A percentile compares a stretch with the other conserved stretches of the same genome.
Evolutionary conservation across 176 grass and related monocot species (phyloP).

Genomic region (Pontederia crassipes): DNA sequence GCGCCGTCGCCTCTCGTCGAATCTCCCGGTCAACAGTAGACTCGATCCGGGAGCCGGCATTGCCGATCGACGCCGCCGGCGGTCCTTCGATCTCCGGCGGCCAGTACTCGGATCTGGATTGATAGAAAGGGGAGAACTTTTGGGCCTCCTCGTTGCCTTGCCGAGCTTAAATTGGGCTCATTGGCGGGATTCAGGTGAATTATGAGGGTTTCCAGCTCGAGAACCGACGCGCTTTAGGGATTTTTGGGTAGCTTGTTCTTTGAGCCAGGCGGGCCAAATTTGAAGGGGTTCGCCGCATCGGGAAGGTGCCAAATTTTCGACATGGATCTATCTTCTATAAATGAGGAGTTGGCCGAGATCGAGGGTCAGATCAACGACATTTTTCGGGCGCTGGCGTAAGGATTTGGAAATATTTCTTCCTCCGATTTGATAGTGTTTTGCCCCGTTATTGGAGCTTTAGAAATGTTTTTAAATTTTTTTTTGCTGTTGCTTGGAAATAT

Average conservation of each 20-base stretch:
- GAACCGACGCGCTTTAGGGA: not conserved
- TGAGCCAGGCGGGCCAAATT: not conserved
- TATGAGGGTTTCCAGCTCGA: too few relatives aligned
- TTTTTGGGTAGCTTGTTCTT: not conserved
- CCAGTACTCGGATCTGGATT: too few relatives aligned
- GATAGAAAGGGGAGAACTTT: too few relatives aligned
- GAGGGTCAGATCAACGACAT: conserved; percentile 77
- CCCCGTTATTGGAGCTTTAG: too few relatives aligned
- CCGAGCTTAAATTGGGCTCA: not conserved
- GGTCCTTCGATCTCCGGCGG: not conserved
- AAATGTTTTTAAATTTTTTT: too few relatives aligned
- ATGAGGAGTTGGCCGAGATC: conserved; percentile 80
- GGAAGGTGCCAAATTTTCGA: not conserved
- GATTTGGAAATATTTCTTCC: too few relatives aligned
- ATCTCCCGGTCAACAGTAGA: too few relatives aligned
- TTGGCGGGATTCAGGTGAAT: not conserved
- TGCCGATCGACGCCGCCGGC: not conserved
- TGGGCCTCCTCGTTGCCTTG: too few relatives aligned
- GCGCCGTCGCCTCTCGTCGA: not conserved
- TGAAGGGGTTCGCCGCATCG: not conserved
- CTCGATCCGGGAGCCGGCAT: not conserved
- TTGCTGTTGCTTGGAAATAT: too few relatives aligned
- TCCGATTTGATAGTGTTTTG: too few relatives aligned
- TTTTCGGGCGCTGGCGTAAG: conserved; percentile 86
- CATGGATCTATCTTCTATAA: conserved; percentile 88